phyloP scores from a whole-genome alignment of 768 basidiomycete species.

The Agaricus subrufescens region DNA sequence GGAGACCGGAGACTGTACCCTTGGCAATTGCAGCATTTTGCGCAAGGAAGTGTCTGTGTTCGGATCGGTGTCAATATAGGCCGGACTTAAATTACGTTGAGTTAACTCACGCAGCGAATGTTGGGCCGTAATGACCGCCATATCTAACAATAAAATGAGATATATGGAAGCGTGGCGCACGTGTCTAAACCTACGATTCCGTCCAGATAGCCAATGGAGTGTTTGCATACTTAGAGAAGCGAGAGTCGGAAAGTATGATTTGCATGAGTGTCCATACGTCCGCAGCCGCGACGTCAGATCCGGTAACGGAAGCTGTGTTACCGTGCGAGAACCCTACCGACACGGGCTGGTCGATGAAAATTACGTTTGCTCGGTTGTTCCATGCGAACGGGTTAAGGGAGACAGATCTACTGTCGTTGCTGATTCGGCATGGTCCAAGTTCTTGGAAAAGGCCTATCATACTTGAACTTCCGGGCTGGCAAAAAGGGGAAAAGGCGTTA shows the following conservation, averaged over 20 bases:
- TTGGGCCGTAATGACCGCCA: constrained; percentile 68
- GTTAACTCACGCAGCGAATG: constrained; percentile 47
- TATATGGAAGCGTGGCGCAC: neutral
- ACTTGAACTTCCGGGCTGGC: constrained; percentile 49
- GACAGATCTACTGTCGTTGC: constrained; percentile 46
- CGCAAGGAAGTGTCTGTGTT: constrained; percentile 44
- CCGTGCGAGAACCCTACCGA: constrained; percentile 64
- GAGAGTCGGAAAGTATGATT: constrained; percentile 52
- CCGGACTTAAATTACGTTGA: neutral
- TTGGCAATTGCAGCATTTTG: constrained; percentile 54
- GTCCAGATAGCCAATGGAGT: constrained; percentile 58
- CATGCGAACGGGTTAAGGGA: constrained; percentile 51
- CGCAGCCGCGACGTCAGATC: constrained; percentile 47
- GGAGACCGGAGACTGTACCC: constrained; percentile 38
- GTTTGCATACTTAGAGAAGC: constrained; percentile 42
- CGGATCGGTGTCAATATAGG: neutral
- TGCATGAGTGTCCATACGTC: constrained; percentile 63
- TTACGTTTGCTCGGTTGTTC: constrained; percentile 52
- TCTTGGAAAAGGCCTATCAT: constrained; percentile 72
- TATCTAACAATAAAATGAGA: constrained; percentile 34
- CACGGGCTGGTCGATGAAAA: constrained; percentile 64
- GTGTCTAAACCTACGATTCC: constrained; percentile 40
- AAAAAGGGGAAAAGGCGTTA: neutral
- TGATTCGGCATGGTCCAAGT: constrained; percentile 68
- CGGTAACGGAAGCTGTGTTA: constrained; percentile 35